Conservation (phyloP, 2,329 filamentous ascomycete species). For the Zasmidium citrigriseum region DNA sequence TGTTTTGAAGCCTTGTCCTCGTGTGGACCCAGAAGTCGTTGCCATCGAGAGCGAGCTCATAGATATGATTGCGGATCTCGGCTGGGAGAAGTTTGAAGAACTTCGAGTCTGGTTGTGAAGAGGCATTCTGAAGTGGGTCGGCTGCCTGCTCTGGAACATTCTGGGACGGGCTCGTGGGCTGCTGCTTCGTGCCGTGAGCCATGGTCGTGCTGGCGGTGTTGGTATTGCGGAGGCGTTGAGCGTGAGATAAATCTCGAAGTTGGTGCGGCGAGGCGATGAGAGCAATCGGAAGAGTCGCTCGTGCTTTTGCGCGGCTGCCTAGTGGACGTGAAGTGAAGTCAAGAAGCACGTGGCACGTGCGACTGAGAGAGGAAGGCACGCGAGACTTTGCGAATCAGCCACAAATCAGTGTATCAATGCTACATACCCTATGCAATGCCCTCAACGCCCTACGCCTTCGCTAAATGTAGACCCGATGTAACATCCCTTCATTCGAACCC, state of each 20-base stretch:
- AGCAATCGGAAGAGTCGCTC: background rate
- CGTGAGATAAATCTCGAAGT: background rate
- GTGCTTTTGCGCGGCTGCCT: background rate
- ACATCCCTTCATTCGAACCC: constrained; percentile 31
- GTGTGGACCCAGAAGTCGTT: no score
- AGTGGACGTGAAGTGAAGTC: background rate
- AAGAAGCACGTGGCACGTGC: background rate
- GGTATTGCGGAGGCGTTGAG: background rate
- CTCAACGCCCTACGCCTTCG: constrained; percentile 19
- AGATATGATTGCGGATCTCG: background rate
- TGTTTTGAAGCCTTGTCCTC: no score
- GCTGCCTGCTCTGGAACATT: no score
- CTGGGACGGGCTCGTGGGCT: no score
- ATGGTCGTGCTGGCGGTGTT: background rate
- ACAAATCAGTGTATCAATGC: background rate
- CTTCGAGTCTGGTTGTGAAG: no score
- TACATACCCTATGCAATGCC: constrained; percentile 8
- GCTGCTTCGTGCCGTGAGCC: background rate
- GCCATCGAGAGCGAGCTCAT: background rate
- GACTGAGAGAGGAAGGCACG: background rate
- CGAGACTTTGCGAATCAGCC: background rate
- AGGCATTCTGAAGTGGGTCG: no score
- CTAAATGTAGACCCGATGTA: constrained; percentile 12
- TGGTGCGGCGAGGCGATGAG: background rate
- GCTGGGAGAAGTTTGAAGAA: background rate